Base-by-base conservation (phyloP, 2,329 filamentous ascomycete genomes). In the Myriangium duriaei region DNA sequence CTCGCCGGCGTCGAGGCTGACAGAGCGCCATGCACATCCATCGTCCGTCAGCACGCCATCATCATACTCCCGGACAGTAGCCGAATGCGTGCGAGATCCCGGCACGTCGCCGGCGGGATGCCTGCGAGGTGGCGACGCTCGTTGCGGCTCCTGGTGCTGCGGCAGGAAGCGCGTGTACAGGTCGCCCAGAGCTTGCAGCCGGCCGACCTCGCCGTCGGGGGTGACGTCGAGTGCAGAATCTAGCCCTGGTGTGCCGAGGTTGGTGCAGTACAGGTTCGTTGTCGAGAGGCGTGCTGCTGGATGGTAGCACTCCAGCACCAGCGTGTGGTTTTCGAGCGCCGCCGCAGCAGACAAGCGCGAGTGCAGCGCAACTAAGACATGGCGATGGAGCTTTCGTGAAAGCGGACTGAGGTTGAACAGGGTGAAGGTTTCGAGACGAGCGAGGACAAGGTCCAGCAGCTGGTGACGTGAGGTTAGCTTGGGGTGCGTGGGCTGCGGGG, bases 241-340 rank as follows among this genome's bases (percentile, higher is more conserved):
- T n/a, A 83, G 59, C 2, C 69, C 69, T 46, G 76, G 65, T 2
- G 78, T 84, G 18, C 71, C 74, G 9, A 78, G 62, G 45, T 79
- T 79, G 31, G 74, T 65, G 57, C 82, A 87, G 52, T 71, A 70
- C 10, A 85, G 67, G 39, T 76, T 76, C 0, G 81, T 79, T 13
- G 80, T 77, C 4, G 71, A 76, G 34, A 80, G 64, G 55, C 77
- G 79, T 15, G 71, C 75, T 45, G 68, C 74, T 0, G 82, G 83
- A 45, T 81, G 81, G 51, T 81, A 87, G 55, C 80, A 84, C 60
- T 88, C 81, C 30, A 92, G 71, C 26, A 87, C 73, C 28, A 91
- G 60, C 38, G 76, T 72, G 51, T 83, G 73, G 26, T 74, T 69
- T 26, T 69, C 60, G 5, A 79, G 59, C 3, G 69, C 60, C 4